phyloP scores from a whole-genome alignment of 2,329 filamentous ascomycete genomes.

The Pseudopithomyces maydicus region DNA sequence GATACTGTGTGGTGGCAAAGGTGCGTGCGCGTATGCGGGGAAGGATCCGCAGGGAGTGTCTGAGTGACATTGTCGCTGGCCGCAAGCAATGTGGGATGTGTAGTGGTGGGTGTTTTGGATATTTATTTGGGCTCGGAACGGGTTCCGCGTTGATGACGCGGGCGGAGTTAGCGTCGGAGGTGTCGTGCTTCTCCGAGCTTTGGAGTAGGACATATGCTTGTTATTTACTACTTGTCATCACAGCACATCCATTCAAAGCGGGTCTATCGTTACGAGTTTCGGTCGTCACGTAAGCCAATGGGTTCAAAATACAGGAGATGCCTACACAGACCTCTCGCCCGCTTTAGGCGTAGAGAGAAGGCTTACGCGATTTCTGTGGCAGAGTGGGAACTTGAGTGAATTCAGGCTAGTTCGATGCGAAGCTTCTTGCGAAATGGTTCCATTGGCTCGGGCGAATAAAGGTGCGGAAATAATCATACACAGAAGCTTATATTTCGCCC shows the following conservation, averaged over 20 bases:
- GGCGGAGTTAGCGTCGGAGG: neutral
- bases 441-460: too few species aligned
- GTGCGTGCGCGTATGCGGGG: neutral
- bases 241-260: neutral
- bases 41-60: neutral
- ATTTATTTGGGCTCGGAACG: slow-evolving; percentile 7
- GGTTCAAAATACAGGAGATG: too few species aligned
- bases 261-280: neutral
- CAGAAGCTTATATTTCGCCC: too few species aligned
- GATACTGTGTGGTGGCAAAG: slow-evolving; percentile 11
- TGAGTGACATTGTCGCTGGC: slow-evolving; percentile 1
- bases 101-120: neutral
- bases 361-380: too few species aligned
- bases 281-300: too few species aligned
- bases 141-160: slow-evolving; percentile 7
- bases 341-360: too few species aligned
- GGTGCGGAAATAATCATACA: too few species aligned
- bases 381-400: too few species aligned
- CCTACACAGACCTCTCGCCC: too few species aligned
- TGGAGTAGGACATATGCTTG: neutral
- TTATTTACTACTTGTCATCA: too few species aligned
- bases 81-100: neutral
- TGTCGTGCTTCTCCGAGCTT: neutral
- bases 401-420: too few species aligned
- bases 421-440: neutral